Conservation (phyloP, 148 eudicot species). For the Rheum nobile region DNA sequence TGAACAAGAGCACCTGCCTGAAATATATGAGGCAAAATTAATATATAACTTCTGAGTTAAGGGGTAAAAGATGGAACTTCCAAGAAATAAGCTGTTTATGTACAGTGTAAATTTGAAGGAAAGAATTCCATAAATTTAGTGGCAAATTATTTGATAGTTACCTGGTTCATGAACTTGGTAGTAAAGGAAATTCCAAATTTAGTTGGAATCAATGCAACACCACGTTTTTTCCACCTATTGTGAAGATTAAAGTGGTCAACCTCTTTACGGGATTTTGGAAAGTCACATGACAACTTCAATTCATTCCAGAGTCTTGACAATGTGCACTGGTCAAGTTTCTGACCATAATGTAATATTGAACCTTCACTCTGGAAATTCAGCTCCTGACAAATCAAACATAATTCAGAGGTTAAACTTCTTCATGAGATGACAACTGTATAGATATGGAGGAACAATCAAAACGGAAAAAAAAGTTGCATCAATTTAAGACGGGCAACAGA, state of each 20-base stretch:
- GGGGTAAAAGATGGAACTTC: background rate
- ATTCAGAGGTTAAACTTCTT: background rate
- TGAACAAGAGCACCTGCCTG: constrained; percentile 99
- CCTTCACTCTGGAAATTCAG: constrained; percentile 74
- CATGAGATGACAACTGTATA: background rate
- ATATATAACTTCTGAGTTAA: background rate
- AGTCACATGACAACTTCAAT: constrained; percentile 56
- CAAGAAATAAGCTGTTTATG: background rate
- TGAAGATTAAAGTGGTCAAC: constrained; percentile 62
- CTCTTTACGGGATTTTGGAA: constrained; percentile 35
- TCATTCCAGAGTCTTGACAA: constrained; percentile 69
- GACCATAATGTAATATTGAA: constrained; percentile 69
- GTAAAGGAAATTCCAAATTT: constrained; percentile 92
- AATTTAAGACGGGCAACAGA: background rate
- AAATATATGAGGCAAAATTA: constrained; percentile 3
- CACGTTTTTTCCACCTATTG: constrained; percentile 90
- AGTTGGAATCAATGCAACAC: constrained; percentile 80
- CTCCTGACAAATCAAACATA: constrained; percentile 41
- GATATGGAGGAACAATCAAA: background rate
- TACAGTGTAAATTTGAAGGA: background rate
- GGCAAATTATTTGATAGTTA: constrained; percentile 13
- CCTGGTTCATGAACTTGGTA: constrained; percentile 96
- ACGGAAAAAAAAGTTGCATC: background rate
- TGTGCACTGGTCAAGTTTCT: constrained; percentile 64
- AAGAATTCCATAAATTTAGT: background rate